A percentile compares a stretch with the other conserved stretches of the same genome.
Evolutionary conservation across 2,329 filamentous ascomycete genomes (phyloP).

Genomic region (Cordyceps cicadae): DNA sequence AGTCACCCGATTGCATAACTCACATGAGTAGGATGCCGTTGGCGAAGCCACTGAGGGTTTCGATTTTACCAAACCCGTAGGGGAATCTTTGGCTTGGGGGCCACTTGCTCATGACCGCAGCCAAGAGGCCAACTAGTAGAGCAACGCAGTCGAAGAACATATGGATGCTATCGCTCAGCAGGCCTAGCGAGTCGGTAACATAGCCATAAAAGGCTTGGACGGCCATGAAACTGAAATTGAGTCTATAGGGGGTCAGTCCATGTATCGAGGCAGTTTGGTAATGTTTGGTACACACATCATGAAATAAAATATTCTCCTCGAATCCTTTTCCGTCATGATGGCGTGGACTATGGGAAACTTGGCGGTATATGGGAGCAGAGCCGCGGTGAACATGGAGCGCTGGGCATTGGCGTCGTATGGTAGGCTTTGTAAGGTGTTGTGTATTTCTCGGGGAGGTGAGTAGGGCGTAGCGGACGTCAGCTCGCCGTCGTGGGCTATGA

Average conservation of each 20-base stretch:
- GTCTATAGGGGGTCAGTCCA: conserved; percentile 37
- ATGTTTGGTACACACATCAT: conserved; percentile 54
- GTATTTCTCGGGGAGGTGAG: conserved; percentile 16
- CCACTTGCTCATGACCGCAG: conserved; percentile 95
- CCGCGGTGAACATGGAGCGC: conserved; percentile 62
- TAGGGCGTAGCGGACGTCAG: conserved; percentile 22
- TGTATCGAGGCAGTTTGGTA: conserved; percentile 11
- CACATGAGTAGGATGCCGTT: conserved; percentile 93
- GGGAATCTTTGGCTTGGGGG: conserved; percentile 81
- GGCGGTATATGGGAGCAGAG: conserved; percentile 61
- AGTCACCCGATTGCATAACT: conserved; percentile 21
- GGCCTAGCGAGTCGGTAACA: conserved; percentile 80
- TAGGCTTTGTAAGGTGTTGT: conserved; percentile 16
- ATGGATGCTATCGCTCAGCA: conserved; percentile 96
- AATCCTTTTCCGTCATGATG: conserved; percentile 85
- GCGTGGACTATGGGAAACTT: conserved; percentile 73
- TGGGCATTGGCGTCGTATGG: conserved; percentile 33
- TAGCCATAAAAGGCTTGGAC: conserved; percentile 93
- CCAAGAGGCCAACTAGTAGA: conserved; percentile 79
- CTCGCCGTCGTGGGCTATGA: conserved; percentile 27
- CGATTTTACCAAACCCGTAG: conserved; percentile 94
- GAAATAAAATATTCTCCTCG: conserved; percentile 92
- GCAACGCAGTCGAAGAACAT: conserved; percentile 99
- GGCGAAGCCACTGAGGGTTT: conserved; percentile 90
- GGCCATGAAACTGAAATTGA: conserved; percentile 93